These are phyloP conservation scores for Chenopodium formosanum DNA, from an alignment of 148 eudicot genomes.

Conservation along the genomic window DNA sequence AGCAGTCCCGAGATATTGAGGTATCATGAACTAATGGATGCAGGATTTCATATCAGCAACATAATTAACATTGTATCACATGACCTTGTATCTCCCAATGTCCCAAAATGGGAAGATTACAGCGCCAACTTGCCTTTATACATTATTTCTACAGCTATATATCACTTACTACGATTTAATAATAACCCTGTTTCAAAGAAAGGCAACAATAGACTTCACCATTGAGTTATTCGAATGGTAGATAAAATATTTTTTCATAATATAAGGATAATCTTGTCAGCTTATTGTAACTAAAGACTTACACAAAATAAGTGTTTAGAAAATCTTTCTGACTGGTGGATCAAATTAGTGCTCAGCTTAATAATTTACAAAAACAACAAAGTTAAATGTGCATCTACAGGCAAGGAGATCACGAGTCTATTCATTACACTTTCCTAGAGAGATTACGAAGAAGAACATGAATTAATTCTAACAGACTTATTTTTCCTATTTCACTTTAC, in stretches of 20 bases:
- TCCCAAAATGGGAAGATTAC: neutral
- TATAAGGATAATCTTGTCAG: neutral
- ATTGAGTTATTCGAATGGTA: neutral
- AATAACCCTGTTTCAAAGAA: neutral
- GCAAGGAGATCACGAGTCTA: too few species aligned
- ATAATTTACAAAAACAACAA: neutral
- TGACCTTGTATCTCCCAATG: neutral
- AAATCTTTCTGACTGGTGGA: too few species aligned
- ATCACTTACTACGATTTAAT: neutral
- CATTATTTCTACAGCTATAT: neutral
- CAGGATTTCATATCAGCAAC: neutral
- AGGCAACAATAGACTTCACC: neutral
- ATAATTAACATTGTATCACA: neutral
- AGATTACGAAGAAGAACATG: too few species aligned
- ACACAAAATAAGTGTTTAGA: neutral
- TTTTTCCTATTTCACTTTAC: too few species aligned
- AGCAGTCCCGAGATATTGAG: neutral
- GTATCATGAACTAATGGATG: neutral
- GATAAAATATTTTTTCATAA: neutral
- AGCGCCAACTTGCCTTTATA: neutral
- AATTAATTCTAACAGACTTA: too few species aligned
- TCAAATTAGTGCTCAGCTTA: too few species aligned
- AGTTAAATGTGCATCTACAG: neutral
- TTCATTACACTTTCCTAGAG: too few species aligned
- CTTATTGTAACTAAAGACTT: neutral